Base-by-base conservation (phyloP, 345 rosid genomes). In the Citrus inodora region DNA sequence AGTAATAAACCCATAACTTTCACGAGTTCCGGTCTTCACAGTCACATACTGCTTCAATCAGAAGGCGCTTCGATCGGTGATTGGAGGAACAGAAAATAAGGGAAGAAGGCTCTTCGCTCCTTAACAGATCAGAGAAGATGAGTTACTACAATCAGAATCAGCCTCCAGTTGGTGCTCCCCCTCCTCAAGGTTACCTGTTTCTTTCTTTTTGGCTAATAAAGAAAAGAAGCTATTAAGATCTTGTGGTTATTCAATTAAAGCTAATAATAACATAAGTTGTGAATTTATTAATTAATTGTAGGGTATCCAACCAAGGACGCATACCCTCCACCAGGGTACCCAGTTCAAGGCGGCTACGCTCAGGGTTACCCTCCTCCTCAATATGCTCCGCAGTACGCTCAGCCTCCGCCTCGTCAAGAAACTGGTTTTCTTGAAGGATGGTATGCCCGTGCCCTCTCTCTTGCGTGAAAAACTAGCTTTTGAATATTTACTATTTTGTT, bases 151-250 rank as follows among this genome's bases (percentile, higher is more conserved):
- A 87, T 56, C 90, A 88, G 77, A 84, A 87, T 59, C 93, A 86
- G 74, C 84, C 88, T 21, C 93, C 93, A 4, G 91, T 90, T 17
- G 89, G 86, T 78, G 91, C 76, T 78, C 95, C 95, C 82, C 93
- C 95, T 42, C 86, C 90, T 4, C 95, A 88, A 82, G 95, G 94
- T 24, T 5, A 4, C n/a, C 25, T n/a, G 78, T 24, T 25, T 8
- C 19, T 8, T 35, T 5, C 25, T 38, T 38, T 75, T 76, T 11
- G 51, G 51, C 51, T 1, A 13, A 42, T 11, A 3, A 42, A 42
- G 48, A 42, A 42, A 10, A 42, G 48, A 42, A 42, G 48, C 51
- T 46, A 1, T 1, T 46, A 46, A 13, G 17, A 13, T 13, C 51
- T 46, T 0, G 51, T 46, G 17, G 51, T 46, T 46, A 11, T 46